Base-by-base conservation (phyloP, 2,329 filamentous ascomycete species). In the Colletotrichum limetticola region DNA sequence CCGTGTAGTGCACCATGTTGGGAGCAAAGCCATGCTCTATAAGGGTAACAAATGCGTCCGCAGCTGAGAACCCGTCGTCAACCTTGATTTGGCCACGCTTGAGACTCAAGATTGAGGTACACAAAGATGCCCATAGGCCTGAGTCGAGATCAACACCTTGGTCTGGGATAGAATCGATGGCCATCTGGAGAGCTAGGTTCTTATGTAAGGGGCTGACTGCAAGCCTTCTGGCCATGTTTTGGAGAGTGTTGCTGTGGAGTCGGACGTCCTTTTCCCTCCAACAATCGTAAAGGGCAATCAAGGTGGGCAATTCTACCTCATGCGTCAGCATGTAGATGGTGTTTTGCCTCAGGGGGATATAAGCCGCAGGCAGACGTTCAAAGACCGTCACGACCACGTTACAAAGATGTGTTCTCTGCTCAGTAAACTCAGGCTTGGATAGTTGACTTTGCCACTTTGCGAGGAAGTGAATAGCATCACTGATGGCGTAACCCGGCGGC, bases 1-100 rank as follows among this genome's bases (percentile, higher is more conserved):
- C 86, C 19, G 92, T 93, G 78, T 93, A 90, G 12, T 87, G 87
- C 69, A 91, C 83, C 16, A 89, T 82, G 75, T 94, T 93, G 28
- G 93, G 90, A 24, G 85, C 83, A 60, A 93, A 83, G 1, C 92
- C 93, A n/a, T 87, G 82, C 24, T 88, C 83, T 12, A 93, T 80
- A 63, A 95, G 85, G 9, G 83, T 80, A 65, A 88, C 83, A 26
- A 92, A 87, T 5, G 92, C 83, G 5, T 85, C 81, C 11, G 89
- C 85, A 30, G 87, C 88, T 24, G 86, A 84, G n/a, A 74, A 68
- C 16, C 81, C 79, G 9, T 82, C 80, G 26, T 32, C 22, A 9
- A 19, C 11, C 5, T 55, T 61, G n/a, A 64, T 52, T 8, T 85
- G 79, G 8, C 80, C 75, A 3, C 67, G 68, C 16, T 80, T 76